Percentiles rank a stretch among this genome's conserved stretches.
phyloP scores from a whole-genome alignment of 2,329 filamentous ascomycete species.

The Stemphylium beticola region DNA sequence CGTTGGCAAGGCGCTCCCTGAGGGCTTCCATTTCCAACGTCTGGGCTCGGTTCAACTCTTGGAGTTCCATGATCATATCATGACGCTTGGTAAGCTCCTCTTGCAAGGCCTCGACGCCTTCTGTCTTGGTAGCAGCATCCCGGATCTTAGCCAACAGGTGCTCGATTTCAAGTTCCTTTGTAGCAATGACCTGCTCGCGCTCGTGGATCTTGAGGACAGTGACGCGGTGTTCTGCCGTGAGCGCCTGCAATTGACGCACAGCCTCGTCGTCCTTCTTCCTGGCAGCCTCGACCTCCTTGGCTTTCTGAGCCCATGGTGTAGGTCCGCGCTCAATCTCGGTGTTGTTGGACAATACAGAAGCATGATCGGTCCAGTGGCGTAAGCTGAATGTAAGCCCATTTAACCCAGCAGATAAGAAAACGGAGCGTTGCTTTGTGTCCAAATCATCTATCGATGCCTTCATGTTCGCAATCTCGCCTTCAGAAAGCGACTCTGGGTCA shows the following conservation, averaged over 20 bases:
- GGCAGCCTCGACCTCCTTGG: constrained; percentile 80
- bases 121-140: constrained; percentile 35
- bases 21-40: constrained; percentile 26
- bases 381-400: constrained; percentile 4
- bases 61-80: constrained; percentile 28
- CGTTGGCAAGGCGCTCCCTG: constrained; percentile 17
- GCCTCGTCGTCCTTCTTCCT: constrained; percentile 81
- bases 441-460: constrained; percentile 12
- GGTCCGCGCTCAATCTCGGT: constrained; percentile 70
- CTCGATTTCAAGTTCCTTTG: constrained; percentile 75
- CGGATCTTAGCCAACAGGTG: constrained; percentile 72
- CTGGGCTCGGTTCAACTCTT: constrained; percentile 24
- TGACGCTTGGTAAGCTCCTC: constrained; percentile 27
- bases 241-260: constrained; percentile 80
- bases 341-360: constrained; percentile 53
- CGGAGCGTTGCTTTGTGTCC: constrained; percentile 7
- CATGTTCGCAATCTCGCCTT: constrained; percentile 2
- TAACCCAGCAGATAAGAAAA: constrained; percentile 9
- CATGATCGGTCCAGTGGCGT: constrained; percentile 67
- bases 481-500: constrained; percentile 8
- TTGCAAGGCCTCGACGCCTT: constrained; percentile 29
- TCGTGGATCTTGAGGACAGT: constrained; percentile 70
- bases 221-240: constrained; percentile 82
- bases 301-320: constrained; percentile 83
- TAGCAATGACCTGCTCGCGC: constrained; percentile 78